These are phyloP conservation scores for Vigna hirtella DNA, from an alignment of 306 rosid genomes.

Conservation along the genomic window DNA sequence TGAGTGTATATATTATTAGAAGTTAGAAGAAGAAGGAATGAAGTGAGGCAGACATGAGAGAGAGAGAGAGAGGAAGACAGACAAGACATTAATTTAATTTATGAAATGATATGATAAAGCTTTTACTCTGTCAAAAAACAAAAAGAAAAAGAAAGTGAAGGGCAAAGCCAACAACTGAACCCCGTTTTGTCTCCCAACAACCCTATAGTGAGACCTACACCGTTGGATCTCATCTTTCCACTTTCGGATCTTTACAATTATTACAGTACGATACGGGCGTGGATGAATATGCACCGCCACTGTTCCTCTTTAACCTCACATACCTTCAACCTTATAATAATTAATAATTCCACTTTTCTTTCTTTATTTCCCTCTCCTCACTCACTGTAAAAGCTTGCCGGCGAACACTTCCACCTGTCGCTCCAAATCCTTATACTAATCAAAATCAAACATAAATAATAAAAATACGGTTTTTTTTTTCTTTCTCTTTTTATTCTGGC, in stretches of 20 bases:
- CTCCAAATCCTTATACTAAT: no score
- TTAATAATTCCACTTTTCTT: no score
- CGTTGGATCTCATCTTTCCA: slow-evolving; percentile 12
- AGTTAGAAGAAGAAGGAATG: neutral
- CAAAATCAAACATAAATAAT: no score
- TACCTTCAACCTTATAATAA: neutral
- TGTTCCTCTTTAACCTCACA: slow-evolving; percentile 38
- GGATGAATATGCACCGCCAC: slow-evolving; percentile 45
- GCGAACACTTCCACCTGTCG: no score
- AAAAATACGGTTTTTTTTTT: no score
- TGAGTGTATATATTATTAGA: no score
- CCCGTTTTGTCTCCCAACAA: slow-evolving; percentile 65
- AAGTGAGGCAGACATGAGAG: neutral
- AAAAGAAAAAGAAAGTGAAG: neutral
- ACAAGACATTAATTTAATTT: neutral
- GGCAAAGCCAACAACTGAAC: slow-evolving; percentile 43
- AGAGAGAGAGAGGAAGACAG: neutral
- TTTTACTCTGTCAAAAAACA: slow-evolving; percentile 29
- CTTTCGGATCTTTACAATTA: slow-evolving; percentile 50
- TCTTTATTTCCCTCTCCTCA: no score
- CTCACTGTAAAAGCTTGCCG: no score
- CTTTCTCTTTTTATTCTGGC: neutral
- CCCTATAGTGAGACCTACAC: slow-evolving; percentile 37
- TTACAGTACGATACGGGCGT: slow-evolving; percentile 64
- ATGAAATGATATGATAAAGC: slow-evolving; percentile 40